Percentiles rank a stretch among this genome's conserved stretches.
Conservation (phyloP, 495 filamentous ascomycete genomes). For the Elasticomyces elasticus region DNA sequence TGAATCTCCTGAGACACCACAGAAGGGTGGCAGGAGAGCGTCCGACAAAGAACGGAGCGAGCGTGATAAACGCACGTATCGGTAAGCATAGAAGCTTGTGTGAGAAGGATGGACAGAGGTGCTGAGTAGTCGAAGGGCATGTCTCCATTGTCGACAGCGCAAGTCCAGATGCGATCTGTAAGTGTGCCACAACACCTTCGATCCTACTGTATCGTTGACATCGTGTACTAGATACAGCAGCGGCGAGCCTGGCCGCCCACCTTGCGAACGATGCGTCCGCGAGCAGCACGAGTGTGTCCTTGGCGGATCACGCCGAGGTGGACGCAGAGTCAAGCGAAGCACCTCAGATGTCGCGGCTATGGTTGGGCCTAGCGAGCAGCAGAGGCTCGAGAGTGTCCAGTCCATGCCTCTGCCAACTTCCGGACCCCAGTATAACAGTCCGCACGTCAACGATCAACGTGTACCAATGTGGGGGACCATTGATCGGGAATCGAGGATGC, state of each 20-base stretch:
- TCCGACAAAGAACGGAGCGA: conserved; percentile 5
- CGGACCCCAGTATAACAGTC: background rate
- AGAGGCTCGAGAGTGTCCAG: background rate
- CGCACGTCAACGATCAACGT: background rate
- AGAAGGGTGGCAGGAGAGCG: background rate
- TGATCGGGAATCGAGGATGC: conserved; percentile 6
- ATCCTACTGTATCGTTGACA: background rate
- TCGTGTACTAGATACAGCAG: conserved; percentile 9
- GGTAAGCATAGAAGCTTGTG: no score
- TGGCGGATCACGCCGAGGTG: conserved; percentile 51
- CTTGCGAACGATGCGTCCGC: conserved; percentile 51
- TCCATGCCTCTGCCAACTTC: background rate
- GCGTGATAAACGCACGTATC: conserved; percentile 44
- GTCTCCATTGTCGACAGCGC: conserved; percentile 50
- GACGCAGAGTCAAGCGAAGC: conserved; percentile 43
- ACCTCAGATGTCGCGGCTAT: background rate
- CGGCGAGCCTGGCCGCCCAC: conserved; percentile 31
- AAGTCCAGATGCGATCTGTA: conserved; percentile 59
- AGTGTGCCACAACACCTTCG: conserved; percentile 9
- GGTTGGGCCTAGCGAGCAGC: background rate
- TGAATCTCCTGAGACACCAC: background rate
- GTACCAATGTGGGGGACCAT: conserved; percentile 5
- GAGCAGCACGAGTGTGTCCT: conserved; percentile 53
- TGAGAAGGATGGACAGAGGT: no score
- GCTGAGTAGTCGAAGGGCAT: background rate